A percentile compares a stretch with the other conserved stretches of the same genome.
phyloP scores from a whole-genome alignment of 1,139 yeast genomes.

The Geotrichum citri-aurantii region DNA sequence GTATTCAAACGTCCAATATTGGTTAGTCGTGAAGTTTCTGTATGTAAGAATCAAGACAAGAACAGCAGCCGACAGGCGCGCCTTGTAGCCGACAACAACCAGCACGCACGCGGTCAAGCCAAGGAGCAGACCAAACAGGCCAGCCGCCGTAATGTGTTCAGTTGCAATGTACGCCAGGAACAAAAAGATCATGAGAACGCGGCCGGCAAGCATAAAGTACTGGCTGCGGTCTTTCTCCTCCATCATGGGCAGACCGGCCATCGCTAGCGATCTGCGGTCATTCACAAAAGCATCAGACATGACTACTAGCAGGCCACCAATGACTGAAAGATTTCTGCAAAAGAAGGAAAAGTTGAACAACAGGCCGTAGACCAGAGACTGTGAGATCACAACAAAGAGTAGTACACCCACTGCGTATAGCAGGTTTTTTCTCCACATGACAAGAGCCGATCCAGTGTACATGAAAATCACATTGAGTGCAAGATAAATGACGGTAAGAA shows the following conservation, averaged over 20 bases:
- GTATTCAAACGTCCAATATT: conserved; percentile 75
- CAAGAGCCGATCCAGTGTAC: conserved; percentile 65
- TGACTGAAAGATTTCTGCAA: conserved; percentile 79
- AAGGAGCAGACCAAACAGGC: conserved; percentile 58
- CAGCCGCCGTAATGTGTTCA: conserved; percentile 64
- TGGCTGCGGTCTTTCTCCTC: conserved; percentile 79
- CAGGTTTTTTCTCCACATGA: conserved; percentile 65
- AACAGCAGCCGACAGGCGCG: conserved; percentile 79
- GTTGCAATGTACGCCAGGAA: conserved; percentile 82
- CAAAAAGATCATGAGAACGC: conserved; percentile 76
- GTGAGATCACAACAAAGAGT: conserved; percentile 67
- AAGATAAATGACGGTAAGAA: conserved; percentile 67
- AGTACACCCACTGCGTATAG: conserved; percentile 69
- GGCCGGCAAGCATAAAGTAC: conserved; percentile 81
- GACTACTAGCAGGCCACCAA: conserved; percentile 88
- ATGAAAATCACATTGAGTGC: conserved; percentile 59
- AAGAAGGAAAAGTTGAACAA: conserved; percentile 76
- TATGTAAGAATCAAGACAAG: conserved; percentile 68
- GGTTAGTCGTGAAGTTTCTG: conserved; percentile 76
- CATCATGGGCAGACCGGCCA: conserved; percentile 89
- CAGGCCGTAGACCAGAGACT: conserved; percentile 86
- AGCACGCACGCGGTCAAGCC: conserved; percentile 71
- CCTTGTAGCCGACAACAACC: conserved; percentile 88
- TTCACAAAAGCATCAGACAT: conserved; percentile 81
- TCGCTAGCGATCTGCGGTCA: conserved; percentile 61